Evolutionary conservation across 2,329 filamentous ascomycete species (phyloP).

Genomic region (Chrysoporthe puriensis): DNA sequence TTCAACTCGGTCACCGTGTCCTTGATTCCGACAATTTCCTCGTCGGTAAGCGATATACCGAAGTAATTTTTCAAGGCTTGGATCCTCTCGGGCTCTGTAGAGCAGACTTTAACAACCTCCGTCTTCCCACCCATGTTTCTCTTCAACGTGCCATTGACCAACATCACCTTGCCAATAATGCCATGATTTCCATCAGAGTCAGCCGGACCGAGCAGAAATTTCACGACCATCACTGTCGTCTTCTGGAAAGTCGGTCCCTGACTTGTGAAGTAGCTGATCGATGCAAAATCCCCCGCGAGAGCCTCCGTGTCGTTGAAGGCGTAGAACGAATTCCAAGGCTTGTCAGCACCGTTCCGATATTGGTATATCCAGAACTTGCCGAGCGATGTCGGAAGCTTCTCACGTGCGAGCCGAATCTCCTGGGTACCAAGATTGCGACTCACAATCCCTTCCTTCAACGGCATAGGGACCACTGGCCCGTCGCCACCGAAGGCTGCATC

Average conservation of each 20-base stretch:
- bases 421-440: slow-evolving; percentile 57
- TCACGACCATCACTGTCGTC: slow-evolving; percentile 54
- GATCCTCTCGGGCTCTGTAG: slow-evolving; percentile 58
- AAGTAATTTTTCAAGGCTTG: slow-evolving; percentile 55
- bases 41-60: slow-evolving; percentile 52
- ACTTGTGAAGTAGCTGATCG: slow-evolving; percentile 63
- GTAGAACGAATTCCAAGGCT: slow-evolving; percentile 64
- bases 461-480: slow-evolving; percentile 60
- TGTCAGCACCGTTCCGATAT: slow-evolving; percentile 51
- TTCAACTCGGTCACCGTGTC: slow-evolving; percentile 53
- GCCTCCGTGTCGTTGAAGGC: slow-evolving; percentile 70
- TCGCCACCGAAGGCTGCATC: slow-evolving; percentile 70
- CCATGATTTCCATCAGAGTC: slow-evolving; percentile 44
- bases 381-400: slow-evolving; percentile 49
- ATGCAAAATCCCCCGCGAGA: slow-evolving; percentile 60
- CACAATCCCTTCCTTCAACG: slow-evolving; percentile 48
- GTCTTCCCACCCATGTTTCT: slow-evolving; percentile 55
- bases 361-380: slow-evolving; percentile 66
- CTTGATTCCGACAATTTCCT: slow-evolving; percentile 54
- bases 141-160: slow-evolving; percentile 57
- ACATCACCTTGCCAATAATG: slow-evolving; percentile 56
- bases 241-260: slow-evolving; percentile 56
- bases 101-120: slow-evolving; percentile 49
- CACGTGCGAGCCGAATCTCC: slow-evolving; percentile 57
- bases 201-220: slow-evolving; percentile 52